Conservation (phyloP, 1,284 basidiomycete species). For the Apiotrichum montevideense region DNA sequence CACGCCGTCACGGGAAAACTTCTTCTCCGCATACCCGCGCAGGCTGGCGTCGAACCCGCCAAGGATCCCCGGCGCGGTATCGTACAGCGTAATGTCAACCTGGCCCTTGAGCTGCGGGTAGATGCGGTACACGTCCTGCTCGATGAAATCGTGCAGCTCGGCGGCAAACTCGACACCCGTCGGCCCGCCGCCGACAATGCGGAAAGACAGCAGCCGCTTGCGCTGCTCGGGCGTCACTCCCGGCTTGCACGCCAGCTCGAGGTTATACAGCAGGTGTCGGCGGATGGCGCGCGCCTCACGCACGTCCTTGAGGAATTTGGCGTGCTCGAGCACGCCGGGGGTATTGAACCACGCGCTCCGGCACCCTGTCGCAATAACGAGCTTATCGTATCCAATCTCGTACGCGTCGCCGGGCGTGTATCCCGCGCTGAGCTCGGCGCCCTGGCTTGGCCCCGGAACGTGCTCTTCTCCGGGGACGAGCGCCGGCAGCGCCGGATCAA, state of each 20-base stretch:
- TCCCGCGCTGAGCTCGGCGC: constrained; percentile 44
- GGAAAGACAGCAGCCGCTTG: constrained; percentile 65
- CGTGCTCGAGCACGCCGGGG: constrained; percentile 61
- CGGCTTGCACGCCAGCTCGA: constrained; percentile 73
- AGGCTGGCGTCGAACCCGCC: constrained; percentile 64
- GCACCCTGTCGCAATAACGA: constrained; percentile 76
- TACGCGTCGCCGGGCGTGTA: constrained; percentile 42
- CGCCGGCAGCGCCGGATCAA: constrained; percentile 31
- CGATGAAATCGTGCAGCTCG: constrained; percentile 65
- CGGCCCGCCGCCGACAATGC: constrained; percentile 61
- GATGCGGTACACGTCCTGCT: constrained; percentile 43
- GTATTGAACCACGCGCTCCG: constrained; percentile 68
- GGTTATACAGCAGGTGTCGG: constrained; percentile 65
- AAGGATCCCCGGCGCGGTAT: constrained; percentile 73
- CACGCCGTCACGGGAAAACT: constrained; percentile 71
- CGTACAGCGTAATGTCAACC: constrained; percentile 68
- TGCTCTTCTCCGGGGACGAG: not conserved
- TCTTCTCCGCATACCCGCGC: constrained; percentile 60
- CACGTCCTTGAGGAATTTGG: constrained; percentile 75
- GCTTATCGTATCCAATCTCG: constrained; percentile 64
- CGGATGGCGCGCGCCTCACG: constrained; percentile 75
- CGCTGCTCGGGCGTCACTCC: constrained; percentile 60
- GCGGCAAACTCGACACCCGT: constrained; percentile 75
- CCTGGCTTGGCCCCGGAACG: not conserved
- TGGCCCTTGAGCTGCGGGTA: constrained; percentile 60